phyloP scores from a whole-genome alignment of 805 yeast species.

The Brettanomyces naardenensis region DNA sequence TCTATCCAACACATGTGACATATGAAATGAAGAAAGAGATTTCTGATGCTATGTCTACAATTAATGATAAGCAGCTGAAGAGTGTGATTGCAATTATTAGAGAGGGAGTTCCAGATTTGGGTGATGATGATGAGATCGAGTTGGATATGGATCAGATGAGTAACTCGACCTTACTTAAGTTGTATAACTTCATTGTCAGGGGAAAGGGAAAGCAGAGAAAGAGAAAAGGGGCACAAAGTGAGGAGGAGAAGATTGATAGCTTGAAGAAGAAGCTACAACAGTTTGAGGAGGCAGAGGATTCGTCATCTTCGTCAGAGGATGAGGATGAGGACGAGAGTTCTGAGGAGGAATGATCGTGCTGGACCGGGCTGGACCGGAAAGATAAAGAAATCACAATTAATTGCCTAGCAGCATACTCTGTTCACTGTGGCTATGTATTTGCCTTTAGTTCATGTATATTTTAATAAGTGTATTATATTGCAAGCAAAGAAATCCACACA shows the following conservation, averaged over 20 bases:
- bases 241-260: conserved; percentile 67
- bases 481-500: too few species aligned
- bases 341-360: conserved; percentile 1
- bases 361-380: too few species aligned
- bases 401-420: too few species aligned
- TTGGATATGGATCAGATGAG: conserved; percentile 91
- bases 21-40: conserved; percentile 96
- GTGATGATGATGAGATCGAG: conserved; percentile 88
- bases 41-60: conserved; percentile 71
- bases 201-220: conserved; percentile 28
- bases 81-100: conserved; percentile 80
- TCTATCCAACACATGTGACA: conserved; percentile 46
- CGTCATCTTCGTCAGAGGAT: conserved; percentile 46
- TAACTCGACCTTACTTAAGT: conserved; percentile 69
- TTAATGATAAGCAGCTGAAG: conserved; percentile 71
- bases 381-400: too few species aligned
- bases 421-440: too few species aligned
- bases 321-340: conserved; percentile 39
- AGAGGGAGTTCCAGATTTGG: conserved; percentile 61
- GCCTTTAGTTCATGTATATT: not conserved
- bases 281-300: conserved; percentile 42
- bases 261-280: conserved; percentile 71
- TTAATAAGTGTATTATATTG: conserved; percentile 1
- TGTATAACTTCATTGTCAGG: conserved; percentile 73
- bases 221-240: conserved; percentile 42